Conservation (phyloP, 306 rosid species). For the Sesbania bispinosa region DNA sequence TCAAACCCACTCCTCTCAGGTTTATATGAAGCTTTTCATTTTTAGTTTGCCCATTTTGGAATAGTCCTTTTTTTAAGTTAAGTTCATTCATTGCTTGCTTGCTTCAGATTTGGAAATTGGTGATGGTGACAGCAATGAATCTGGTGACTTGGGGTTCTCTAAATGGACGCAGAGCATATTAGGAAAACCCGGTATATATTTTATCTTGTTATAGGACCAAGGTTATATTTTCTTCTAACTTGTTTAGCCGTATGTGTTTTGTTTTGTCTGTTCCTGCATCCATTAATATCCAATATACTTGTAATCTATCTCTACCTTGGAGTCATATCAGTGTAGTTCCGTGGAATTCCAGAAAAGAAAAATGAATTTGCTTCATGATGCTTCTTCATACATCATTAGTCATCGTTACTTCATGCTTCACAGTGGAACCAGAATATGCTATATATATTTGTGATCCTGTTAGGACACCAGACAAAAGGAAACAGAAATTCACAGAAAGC, state of each 20-base stretch:
- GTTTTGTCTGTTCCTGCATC: background rate
- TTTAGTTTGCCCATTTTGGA: background rate
- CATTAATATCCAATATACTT: background rate
- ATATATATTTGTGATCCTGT: background rate
- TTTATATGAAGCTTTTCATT: background rate
- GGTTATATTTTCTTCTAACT: background rate
- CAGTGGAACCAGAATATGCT: background rate
- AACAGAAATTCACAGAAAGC: too few relatives aligned
- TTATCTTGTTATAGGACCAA: background rate
- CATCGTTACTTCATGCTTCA: background rate
- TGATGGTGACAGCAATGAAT: conserved; percentile 33
- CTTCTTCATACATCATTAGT: background rate
- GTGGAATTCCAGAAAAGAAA: too few relatives aligned
- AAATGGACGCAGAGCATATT: conserved; percentile 64
- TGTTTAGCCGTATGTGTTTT: background rate
- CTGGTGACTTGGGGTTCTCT: conserved; percentile 88
- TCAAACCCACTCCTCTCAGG: conserved; percentile 80
- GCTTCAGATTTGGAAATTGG: conserved; percentile 59
- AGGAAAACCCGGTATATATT: conserved; percentile 73
- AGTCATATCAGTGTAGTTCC: background rate
- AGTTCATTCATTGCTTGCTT: background rate
- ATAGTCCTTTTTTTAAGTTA: background rate
- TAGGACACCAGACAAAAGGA: too few relatives aligned
- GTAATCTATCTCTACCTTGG: background rate
- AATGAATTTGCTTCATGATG: background rate